These are phyloP conservation scores for Talaromyces pinophilus DNA, from an alignment of 2,329 filamentous ascomycete species.

Conservation along the genomic window DNA sequence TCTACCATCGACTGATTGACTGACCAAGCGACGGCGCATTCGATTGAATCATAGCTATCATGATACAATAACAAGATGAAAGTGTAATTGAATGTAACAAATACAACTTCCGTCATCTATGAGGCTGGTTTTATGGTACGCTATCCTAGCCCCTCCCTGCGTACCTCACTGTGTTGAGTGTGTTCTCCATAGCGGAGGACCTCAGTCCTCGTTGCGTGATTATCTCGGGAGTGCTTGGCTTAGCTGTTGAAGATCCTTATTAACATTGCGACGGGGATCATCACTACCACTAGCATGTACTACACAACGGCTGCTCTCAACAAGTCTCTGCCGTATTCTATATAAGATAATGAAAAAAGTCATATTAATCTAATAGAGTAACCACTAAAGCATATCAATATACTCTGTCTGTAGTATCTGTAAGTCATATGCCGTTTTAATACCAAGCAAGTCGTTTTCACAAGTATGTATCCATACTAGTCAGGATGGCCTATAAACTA, in stretches of 20 bases:
- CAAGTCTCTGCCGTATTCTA: neutral
- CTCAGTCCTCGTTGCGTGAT: slow-evolving; percentile 9
- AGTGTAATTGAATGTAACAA: neutral
- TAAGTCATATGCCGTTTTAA: neutral
- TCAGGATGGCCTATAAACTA: neutral
- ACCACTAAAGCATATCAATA: neutral
- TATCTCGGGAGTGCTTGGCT: neutral
- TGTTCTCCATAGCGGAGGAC: neutral
- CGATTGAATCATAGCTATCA: neutral
- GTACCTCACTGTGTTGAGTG: neutral
- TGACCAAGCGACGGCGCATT: neutral
- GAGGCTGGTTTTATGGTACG: slow-evolving; percentile 5
- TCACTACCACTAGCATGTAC: neutral
- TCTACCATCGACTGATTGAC: neutral
- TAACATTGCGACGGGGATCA: neutral
- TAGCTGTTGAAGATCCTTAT: slow-evolving; percentile 15
- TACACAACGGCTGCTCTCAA: neutral
- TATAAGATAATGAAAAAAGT: neutral
- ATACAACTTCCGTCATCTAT: neutral
- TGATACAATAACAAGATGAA: neutral
- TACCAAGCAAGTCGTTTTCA: neutral
- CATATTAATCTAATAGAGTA: neutral
- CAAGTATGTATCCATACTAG: neutral
- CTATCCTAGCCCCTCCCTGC: slow-evolving; percentile 5
- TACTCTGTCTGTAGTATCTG: neutral